phyloP scores from a whole-genome alignment of 2,329 filamentous ascomycete species.

The Paecilomyces fulvus region DNA sequence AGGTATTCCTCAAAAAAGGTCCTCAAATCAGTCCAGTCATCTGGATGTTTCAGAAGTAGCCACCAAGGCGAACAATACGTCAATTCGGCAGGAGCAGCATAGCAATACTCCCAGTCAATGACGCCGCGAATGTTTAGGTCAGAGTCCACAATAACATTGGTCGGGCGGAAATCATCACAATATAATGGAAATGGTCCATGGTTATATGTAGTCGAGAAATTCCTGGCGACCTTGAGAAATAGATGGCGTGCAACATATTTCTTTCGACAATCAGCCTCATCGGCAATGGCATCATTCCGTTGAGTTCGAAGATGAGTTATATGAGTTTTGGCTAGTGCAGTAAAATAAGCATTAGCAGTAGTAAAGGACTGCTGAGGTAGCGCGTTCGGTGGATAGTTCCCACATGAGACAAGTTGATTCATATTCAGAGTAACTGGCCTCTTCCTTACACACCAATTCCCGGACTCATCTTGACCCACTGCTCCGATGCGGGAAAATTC shows the following conservation, averaged over 20 bases:
- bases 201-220: constrained; percentile 9
- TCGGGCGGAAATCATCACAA: constrained; percentile 23
- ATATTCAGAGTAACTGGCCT: constrained; percentile 14
- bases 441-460: constrained; percentile 1
- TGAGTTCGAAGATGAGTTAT: constrained; percentile 18
- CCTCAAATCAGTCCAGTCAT: constrained; percentile 17
- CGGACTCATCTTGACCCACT: constrained; percentile 1
- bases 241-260: constrained; percentile 20
- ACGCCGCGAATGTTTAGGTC: constrained; percentile 12
- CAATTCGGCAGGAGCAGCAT: too few species aligned
- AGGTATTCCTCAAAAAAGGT: constrained; percentile 16
- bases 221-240: constrained; percentile 13
- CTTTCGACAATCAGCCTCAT: constrained; percentile 15
- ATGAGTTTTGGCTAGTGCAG: constrained; percentile 16
- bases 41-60: constrained; percentile 18
- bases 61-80: constrained; percentile 19
- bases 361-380: constrained; percentile 11
- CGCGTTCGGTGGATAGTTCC: constrained; percentile 9
- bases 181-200: constrained; percentile 17
- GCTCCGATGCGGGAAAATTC: constrained; percentile 18
- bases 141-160: constrained; percentile 17
- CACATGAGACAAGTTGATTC: constrained; percentile 18
- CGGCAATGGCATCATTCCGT: constrained; percentile 18
- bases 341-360: constrained; percentile 17
- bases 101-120: constrained; percentile 21